Base-by-base conservation (phyloP, 305 asterid genomes). In the Vinca major region DNA sequence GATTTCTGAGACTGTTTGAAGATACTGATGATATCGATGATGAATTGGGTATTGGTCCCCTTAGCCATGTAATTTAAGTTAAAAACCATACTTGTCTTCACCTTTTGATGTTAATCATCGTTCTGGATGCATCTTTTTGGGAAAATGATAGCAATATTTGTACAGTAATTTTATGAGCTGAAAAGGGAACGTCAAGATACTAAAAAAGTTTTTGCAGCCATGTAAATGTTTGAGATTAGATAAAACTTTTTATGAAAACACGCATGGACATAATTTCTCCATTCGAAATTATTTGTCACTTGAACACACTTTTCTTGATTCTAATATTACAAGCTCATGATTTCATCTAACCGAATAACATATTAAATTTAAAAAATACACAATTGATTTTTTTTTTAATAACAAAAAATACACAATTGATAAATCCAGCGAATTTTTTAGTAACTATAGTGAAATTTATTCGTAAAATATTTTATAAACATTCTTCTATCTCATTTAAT, bases 1-100 rank as follows among this genome's bases (percentile, higher is more conserved):
- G 86, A 39, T 92, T 92, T 81, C 85, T 89, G 76, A 77, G 67
- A 81, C 86, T 92, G 50, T 92, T 92, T 16, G 96, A 89, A 83
- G 96, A 88, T 70, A 79, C 58, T n/a, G 95, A 92, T 68, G 98
- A 92, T 62, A 81, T 86, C 3, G 97, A 90, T 62, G 98, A 92
- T 65, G 98, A 88, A 82, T 79, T 90, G 61, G 96, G 95, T 44
- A 82, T 85, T 16, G 92, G 92, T 33, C 93, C 96, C 71, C 86
- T 90, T 26, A 84, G 86, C 77, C 88, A 82, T 70, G 75, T 76
- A 12, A 63, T 86, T 62, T 87, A 84, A 81, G 63, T 26, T 26
- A 63, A 11, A 63, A 20, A 11, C 2, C 54, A 43, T 6, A 47
- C 65, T 10, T 21, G 33, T 54, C 37, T 21, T 12, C 11, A 12